Percentiles rank a stretch among this genome's conserved stretches.
phyloP scores from a whole-genome alignment of 495 filamentous ascomycete genomes.

The Podospora anserina region DNA sequence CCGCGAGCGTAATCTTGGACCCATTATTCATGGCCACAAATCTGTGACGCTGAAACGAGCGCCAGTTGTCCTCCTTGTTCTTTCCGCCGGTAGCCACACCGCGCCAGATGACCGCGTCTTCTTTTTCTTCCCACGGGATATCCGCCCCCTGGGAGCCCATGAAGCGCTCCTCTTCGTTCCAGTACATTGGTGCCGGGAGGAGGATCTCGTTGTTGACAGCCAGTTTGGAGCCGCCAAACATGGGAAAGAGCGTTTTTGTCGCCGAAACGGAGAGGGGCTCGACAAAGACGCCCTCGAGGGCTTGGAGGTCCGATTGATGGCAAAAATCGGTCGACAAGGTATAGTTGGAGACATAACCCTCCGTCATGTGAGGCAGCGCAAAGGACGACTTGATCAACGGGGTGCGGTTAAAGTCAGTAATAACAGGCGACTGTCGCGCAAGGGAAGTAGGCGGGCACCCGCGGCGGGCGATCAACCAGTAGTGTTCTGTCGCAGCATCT shows the following conservation, averaged over 20 bases:
- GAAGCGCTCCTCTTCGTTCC: conserved; percentile 66
- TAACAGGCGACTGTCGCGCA: conserved; percentile 46
- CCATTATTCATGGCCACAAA: conserved; percentile 67
- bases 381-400: conserved; percentile 44
- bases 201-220: conserved; percentile 78
- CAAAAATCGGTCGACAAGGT: conserved; percentile 65
- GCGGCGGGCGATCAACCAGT: conserved; percentile 59
- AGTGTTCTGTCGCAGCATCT: conserved; percentile 44
- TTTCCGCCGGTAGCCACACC: conserved; percentile 66
- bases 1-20: conserved; percentile 50
- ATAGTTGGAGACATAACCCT: conserved; percentile 64
- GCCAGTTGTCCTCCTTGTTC: conserved; percentile 64
- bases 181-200: conserved; percentile 75
- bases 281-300: conserved; percentile 69
- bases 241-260: conserved; percentile 58
- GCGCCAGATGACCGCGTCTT: conserved; percentile 60
- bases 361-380: conserved; percentile 42
- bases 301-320: conserved; percentile 54
- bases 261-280: conserved; percentile 58
- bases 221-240: conserved; percentile 76
- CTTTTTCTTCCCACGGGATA: conserved; percentile 56
- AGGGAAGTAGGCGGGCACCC: conserved; percentile 60
- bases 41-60: conserved; percentile 68
- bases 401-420: conserved; percentile 38
- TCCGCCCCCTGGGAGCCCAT: conserved; percentile 51